phyloP scores from a whole-genome alignment of 768 basidiomycete genomes.

The Collybia sordida region DNA sequence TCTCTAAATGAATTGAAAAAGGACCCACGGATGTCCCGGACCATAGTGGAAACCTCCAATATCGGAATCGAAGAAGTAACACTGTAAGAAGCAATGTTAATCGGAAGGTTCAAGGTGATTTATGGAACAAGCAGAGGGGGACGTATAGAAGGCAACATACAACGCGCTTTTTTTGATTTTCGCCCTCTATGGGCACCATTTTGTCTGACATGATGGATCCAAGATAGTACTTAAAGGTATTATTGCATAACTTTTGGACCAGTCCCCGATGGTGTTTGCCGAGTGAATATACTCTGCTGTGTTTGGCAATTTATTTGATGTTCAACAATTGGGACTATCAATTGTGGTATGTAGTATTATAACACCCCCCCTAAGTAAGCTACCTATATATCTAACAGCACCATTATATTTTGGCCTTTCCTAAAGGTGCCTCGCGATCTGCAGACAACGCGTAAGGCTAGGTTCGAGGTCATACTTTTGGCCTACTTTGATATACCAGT shows the following conservation, averaged over 20 bases:
- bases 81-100: constrained; percentile 43
- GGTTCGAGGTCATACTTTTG: not conserved
- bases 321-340: not conserved
- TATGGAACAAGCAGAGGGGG: not conserved
- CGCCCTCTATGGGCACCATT: constrained; percentile 70
- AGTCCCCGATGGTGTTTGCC: not conserved
- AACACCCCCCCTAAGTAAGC: not conserved
- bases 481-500: constrained; percentile 56
- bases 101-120: constrained; percentile 6
- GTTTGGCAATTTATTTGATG: constrained; percentile 17
- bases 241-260: not conserved
- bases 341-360: not conserved
- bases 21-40: constrained; percentile 85
- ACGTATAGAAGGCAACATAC: constrained; percentile 47
- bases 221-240: not conserved
- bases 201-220: constrained; percentile 37
- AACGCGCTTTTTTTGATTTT: constrained; percentile 81
- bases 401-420: constrained; percentile 60
- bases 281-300: constrained; percentile 10
- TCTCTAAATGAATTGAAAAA: not conserved
- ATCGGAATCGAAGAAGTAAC: constrained; percentile 99
- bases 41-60: constrained; percentile 99
- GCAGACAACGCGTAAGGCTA: constrained; percentile 9
- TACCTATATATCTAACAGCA: constrained; percentile 3
- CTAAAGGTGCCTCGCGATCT: constrained; percentile 58